Evolutionary conservation across 164 flowering plant genomes (phyloP).

Genomic region (Macadamia integrifolia): DNA sequence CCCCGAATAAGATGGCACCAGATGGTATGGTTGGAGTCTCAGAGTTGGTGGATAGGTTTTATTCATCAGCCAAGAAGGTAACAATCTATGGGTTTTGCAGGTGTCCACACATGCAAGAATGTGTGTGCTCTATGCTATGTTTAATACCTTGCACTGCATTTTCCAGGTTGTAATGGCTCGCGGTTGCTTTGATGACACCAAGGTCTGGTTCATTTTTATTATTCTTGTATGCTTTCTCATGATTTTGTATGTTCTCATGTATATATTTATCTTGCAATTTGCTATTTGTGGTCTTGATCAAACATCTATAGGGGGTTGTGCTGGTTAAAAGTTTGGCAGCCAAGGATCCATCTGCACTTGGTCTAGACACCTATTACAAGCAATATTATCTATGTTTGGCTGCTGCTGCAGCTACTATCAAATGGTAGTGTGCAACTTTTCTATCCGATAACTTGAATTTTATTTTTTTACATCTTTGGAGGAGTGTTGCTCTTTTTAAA

Average conservation of each 20-base stretch:
- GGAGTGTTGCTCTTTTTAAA: too few species aligned
- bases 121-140: not conserved
- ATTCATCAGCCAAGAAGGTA: constrained; percentile 72
- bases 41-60: constrained; percentile 64
- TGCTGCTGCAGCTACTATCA: constrained; percentile 86
- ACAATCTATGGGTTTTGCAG: not conserved
- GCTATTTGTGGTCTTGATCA: constrained; percentile 3
- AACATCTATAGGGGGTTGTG: constrained; percentile 61
- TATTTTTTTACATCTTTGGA: not conserved
- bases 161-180: constrained; percentile 77
- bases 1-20: constrained; percentile 85
- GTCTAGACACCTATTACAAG: constrained; percentile 89
- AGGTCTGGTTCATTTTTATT: constrained; percentile 39
- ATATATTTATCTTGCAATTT: constrained; percentile 5
- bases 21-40: constrained; percentile 96
- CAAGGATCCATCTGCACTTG: constrained; percentile 92
- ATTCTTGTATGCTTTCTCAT: constrained; percentile 1
- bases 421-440: constrained; percentile 45
- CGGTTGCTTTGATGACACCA: constrained; percentile 97
- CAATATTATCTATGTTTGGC: constrained; percentile 98
- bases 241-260: constrained; percentile 3
- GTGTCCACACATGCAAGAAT: not conserved
- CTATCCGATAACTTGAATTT: constrained; percentile 7
- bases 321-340: constrained; percentile 82
- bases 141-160: not conserved